These are phyloP conservation scores for Capsella bursapastoris DNA, from an alignment of 345 rosid genomes.

Conservation along the genomic window DNA sequence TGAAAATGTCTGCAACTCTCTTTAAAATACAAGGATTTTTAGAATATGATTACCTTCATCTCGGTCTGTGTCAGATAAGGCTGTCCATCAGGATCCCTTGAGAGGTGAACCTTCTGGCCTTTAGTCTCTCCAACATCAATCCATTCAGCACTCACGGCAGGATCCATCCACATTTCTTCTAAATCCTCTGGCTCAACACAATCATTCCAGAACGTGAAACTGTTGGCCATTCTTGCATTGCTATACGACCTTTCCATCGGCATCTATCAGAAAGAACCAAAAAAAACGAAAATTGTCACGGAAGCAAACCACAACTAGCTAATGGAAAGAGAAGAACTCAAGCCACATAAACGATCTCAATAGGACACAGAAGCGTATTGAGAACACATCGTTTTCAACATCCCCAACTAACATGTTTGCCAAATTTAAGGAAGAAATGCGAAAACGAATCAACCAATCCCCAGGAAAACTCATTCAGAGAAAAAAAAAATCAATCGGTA, in stretches of 20 bases:
- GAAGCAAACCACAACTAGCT: slow-evolving; percentile 8
- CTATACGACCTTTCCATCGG: slow-evolving; percentile 43
- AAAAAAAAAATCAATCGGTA: background rate
- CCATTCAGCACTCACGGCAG: slow-evolving; percentile 83
- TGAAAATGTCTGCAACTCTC: slow-evolving; percentile 1
- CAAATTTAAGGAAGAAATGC: background rate
- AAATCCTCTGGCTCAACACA: slow-evolving; percentile 69
- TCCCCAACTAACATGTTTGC: background rate
- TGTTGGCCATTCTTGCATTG: slow-evolving; percentile 57
- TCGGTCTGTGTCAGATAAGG: slow-evolving; percentile 88
- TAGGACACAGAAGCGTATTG: background rate
- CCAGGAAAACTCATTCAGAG: background rate
- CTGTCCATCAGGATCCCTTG: slow-evolving; percentile 95
- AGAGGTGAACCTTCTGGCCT: slow-evolving; percentile 84
- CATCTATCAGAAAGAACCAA: slow-evolving; percentile 18
- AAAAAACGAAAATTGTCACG: background rate
- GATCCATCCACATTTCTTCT: slow-evolving; percentile 85
- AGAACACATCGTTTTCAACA: slow-evolving; percentile 11
- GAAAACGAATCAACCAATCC: slow-evolving; percentile 24
- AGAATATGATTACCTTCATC: slow-evolving; percentile 63
- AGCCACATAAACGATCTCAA: background rate
- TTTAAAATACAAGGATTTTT: background rate
- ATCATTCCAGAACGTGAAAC: slow-evolving; percentile 91
- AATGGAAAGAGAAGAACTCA: slow-evolving; percentile 7
- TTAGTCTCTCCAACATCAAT: slow-evolving; percentile 76